Percentiles rank a stretch among this genome's conserved stretches.
These are phyloP conservation scores for Sparassis latifolia DNA, from an alignment of 1,284 basidiomycete species.

Conservation along the genomic window DNA sequence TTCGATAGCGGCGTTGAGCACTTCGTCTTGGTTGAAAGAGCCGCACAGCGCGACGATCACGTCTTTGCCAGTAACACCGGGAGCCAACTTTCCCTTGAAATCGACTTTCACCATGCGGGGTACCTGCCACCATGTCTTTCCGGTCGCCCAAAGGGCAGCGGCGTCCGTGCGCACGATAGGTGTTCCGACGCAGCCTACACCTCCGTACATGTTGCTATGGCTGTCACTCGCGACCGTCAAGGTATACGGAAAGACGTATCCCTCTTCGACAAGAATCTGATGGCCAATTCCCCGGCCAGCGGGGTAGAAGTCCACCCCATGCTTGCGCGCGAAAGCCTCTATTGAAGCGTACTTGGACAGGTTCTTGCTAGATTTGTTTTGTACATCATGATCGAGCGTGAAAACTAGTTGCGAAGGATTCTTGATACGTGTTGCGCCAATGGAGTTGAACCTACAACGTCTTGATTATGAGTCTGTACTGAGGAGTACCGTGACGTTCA, in stretches of 20 bases:
- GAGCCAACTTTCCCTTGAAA: conserved; percentile 73
- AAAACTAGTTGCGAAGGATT: conserved; percentile 88
- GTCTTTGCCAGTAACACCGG: conserved; percentile 96
- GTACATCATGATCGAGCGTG: conserved; percentile 97
- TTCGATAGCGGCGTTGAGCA: conserved; percentile 97
- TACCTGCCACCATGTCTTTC: conserved; percentile 99
- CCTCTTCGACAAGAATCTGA: conserved; percentile 92
- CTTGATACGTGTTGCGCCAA: conserved; percentile 84
- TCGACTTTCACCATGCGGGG: conserved; percentile 96
- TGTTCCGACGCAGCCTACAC: conserved; percentile 94
- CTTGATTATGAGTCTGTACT: background rate
- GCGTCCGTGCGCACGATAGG: conserved; percentile 93
- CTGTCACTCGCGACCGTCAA: conserved; percentile 95
- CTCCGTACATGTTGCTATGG: conserved; percentile 99
- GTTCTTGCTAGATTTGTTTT: conserved; percentile 94
- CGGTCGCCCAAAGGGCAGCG: conserved; percentile 96
- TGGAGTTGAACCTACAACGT: conserved; percentile 81
- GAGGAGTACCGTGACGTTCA: background rate
- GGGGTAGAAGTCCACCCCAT: conserved; percentile 93
- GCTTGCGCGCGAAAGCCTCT: conserved; percentile 83
- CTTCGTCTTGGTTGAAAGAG: conserved; percentile 95
- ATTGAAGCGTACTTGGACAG: conserved; percentile 91
- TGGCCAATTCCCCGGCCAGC: conserved; percentile 98
- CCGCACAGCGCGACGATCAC: conserved; percentile 97
- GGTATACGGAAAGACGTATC: conserved; percentile 91